Percentiles rank a stretch among this genome's conserved stretches.
Evolutionary conservation across 75 land plant genomes (phyloP).

Genomic region (Pinus taeda): DNA sequence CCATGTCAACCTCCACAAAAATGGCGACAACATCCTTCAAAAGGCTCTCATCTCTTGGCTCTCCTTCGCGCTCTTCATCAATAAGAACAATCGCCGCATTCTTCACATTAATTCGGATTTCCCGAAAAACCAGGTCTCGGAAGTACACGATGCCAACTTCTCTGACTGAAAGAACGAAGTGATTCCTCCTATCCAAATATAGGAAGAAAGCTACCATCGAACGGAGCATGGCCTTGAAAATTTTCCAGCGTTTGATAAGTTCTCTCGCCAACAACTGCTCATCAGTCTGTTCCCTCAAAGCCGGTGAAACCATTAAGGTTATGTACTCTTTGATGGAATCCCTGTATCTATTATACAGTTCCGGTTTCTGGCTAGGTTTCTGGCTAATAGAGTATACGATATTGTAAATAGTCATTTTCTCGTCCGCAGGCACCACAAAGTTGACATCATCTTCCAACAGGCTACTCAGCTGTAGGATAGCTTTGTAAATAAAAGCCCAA

Average conservation of each 20-base stretch:
- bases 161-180: slow-evolving; percentile 62
- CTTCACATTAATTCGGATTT: slow-evolving; percentile 62
- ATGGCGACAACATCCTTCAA: slow-evolving; percentile 86
- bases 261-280: slow-evolving; percentile 90
- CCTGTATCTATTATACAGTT: slow-evolving; percentile 67
- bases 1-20: slow-evolving; percentile 86
- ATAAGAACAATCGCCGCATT: slow-evolving; percentile 88
- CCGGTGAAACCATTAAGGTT: slow-evolving; percentile 62
- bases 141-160: slow-evolving; percentile 84
- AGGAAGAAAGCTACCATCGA: slow-evolving; percentile 83
- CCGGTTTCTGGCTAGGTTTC: too few species aligned
- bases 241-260: slow-evolving; percentile 83
- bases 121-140: slow-evolving; percentile 74
- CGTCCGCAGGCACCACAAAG: slow-evolving; percentile 33
- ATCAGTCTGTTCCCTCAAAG: slow-evolving; percentile 73
- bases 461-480: too few species aligned
- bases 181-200: slow-evolving; percentile 68
- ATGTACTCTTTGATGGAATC: slow-evolving; percentile 75
- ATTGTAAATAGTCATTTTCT: slow-evolving; percentile 56
- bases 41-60: slow-evolving; percentile 79
- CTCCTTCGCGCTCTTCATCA: slow-evolving; percentile 88
- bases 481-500: too few species aligned
- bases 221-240: slow-evolving; percentile 88
- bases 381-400: slow-evolving; percentile 76
- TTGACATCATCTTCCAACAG: too few species aligned